Evolutionary conservation across 495 filamentous ascomycete species (phyloP).

Genomic region (Penicillium psychrofluorescens): DNA sequence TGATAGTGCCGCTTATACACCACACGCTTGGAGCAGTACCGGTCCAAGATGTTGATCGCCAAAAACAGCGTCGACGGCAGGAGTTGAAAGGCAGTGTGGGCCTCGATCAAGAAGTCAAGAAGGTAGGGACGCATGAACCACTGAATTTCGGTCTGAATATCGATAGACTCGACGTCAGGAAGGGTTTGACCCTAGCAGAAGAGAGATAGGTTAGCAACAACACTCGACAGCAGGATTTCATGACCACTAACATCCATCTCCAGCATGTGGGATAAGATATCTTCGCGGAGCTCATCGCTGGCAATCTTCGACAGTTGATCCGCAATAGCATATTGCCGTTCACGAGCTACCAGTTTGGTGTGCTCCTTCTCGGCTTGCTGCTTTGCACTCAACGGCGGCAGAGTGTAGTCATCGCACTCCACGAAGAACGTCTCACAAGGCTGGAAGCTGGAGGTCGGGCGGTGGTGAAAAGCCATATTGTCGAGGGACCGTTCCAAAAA

Average conservation of each 20-base stretch:
- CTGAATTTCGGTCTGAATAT: conserved; percentile 97
- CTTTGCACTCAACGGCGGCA: conserved; percentile 20
- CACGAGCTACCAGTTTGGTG: conserved; percentile 62
- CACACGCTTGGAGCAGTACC: conserved; percentile 96
- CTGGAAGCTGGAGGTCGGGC: conserved; percentile 29
- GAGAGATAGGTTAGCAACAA: conserved; percentile 21
- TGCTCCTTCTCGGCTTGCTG: conserved; percentile 48
- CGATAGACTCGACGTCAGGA: conserved; percentile 93
- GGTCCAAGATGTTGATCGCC: conserved; percentile 90
- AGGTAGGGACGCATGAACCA: conserved; percentile 99
- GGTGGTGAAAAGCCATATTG: conserved; percentile 68
- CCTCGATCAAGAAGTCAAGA: conserved; percentile 96
- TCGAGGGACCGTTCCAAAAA: conserved; percentile 4
- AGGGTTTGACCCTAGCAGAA: conserved; percentile 70
- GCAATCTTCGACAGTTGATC: conserved; percentile 78
- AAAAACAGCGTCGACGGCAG: conserved; percentile 92
- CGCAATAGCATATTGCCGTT: conserved; percentile 75
- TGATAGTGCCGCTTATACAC: conserved; percentile 99
- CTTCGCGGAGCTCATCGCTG: conserved; percentile 83
- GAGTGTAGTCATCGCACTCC: conserved; percentile 56
- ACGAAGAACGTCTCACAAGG: conserved; percentile 80
- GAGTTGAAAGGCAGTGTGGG: conserved; percentile 88
- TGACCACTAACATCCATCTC: conserved; percentile 79
- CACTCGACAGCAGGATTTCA: background rate
- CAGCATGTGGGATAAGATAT: conserved; percentile 87